phyloP scores from a whole-genome alignment of 2,329 filamentous ascomycete genomes.

The Colletotrichum sp. region DNA sequence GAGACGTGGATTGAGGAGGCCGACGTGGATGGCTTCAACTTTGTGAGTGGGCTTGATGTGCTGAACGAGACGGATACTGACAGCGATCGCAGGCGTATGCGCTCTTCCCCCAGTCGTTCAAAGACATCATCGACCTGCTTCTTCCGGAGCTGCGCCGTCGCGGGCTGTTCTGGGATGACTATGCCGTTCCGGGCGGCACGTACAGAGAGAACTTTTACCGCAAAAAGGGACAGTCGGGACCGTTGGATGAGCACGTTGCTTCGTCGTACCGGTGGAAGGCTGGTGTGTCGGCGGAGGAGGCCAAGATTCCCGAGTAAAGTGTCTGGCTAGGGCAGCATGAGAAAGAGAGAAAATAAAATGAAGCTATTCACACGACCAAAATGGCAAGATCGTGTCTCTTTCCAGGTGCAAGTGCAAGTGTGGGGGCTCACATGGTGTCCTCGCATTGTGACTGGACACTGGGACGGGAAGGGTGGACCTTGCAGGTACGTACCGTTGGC shows the following conservation, averaged over 20 bases:
- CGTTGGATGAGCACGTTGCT: constrained; percentile 57
- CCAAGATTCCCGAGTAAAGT: constrained; percentile 28
- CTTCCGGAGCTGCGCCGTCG: constrained; percentile 67
- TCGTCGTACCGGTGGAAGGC: constrained; percentile 50
- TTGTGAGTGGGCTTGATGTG: constrained; percentile 47
- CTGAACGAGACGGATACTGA: not conserved
- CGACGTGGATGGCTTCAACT: constrained; percentile 78
- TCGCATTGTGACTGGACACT: not conserved
- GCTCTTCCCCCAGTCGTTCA: constrained; percentile 71
- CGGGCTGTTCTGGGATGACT: constrained; percentile 62
- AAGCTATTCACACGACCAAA: not conserved
- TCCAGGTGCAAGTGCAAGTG: rapidly evolving
- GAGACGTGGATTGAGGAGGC: constrained; percentile 72
- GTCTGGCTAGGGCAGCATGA: rapidly evolving
- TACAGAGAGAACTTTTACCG: constrained; percentile 67
- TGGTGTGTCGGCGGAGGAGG: constrained; percentile 31
- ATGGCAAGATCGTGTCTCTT: not conserved
- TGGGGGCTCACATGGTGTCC: rapidly evolving
- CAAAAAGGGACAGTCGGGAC: constrained; percentile 52
- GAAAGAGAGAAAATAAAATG: not conserved
- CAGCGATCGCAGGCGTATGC: constrained; percentile 57
- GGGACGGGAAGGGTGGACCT: not conserved
- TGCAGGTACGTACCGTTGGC: not conserved
- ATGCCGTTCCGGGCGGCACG: constrained; percentile 60
- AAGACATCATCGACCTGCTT: constrained; percentile 69